Percentiles rank a stretch among this genome's conserved stretches.
Evolutionary conservation across 352 stramenopile genomes (phyloP).

Genomic region (Pythium sukuiense): DNA sequence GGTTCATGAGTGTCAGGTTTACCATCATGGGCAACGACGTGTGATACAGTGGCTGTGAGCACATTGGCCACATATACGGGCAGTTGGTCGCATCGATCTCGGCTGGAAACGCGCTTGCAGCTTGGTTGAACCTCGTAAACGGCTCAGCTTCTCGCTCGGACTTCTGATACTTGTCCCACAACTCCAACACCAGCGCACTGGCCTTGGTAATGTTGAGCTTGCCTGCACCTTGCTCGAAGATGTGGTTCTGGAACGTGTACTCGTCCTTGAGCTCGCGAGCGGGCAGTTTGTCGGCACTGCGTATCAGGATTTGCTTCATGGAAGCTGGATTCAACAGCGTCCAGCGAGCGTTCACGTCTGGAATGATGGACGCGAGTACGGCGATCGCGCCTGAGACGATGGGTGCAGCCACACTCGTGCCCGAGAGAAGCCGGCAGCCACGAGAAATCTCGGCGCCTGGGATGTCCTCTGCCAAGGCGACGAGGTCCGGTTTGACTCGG

Average conservation of each 20-base stretch:
- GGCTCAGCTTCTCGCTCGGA: conserved; percentile 5
- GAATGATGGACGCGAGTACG: conserved; percentile 73
- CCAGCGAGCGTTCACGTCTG: conserved; percentile 45
- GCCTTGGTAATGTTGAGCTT: conserved; percentile 65
- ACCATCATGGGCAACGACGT: conserved; percentile 70
- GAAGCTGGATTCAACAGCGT: conserved; percentile 60
- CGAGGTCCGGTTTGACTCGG: conserved; percentile 84
- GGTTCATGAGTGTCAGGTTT: conserved; percentile 86
- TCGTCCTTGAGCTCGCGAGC: conserved; percentile 34
- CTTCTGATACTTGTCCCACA: conserved; percentile 40
- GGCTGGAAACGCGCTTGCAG: conserved; percentile 49
- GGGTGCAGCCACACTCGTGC: conserved; percentile 83
- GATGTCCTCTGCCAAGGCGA: conserved; percentile 70
- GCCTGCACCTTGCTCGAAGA: conserved; percentile 87
- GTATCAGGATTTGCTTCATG: conserved; percentile 68
- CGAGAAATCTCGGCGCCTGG: conserved; percentile 50
- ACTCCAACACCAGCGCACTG: conserved; percentile 40
- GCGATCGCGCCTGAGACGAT: conserved; percentile 79
- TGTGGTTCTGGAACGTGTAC: conserved; percentile 62
- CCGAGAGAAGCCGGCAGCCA: conserved; percentile 65
- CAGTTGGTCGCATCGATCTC: conserved; percentile 74
- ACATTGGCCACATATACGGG: conserved; percentile 87
- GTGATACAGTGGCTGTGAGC: conserved; percentile 76
- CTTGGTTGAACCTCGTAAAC: conserved; percentile 32
- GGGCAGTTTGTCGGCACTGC: conserved; percentile 50